Evolutionary conservation across 208 protist species (phyloP), one percentile per base, ranked within the genome.

Genomic region (Acanthamoeba triangularis): DNA sequence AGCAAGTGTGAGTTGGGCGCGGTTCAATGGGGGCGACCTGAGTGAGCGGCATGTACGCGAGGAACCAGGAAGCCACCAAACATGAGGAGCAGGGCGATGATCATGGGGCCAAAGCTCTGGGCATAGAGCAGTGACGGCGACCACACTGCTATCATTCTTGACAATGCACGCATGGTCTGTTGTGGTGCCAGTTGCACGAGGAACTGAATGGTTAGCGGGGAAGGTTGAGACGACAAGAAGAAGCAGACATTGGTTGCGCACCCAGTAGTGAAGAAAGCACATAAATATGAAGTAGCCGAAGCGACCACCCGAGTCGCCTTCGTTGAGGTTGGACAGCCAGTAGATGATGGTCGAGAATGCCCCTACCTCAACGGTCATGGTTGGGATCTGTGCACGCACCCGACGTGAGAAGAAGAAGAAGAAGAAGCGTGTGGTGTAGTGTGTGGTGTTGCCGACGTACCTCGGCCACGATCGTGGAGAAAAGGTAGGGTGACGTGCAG

Each of bases 41-140:
- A 18, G 49, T 54, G 49, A 11, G 49, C 14, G 49, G 49, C 7
- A 18, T 8, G 54, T 54, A 90, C 92, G 25, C 59, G 49, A 30
- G 65, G 92, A 1, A 95, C 33, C 28, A 95, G 92, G 93, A 69
- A 95, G 37, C 92, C 92, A 63, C n/a, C 49, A 63, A 95, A 90
- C 49, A 95, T 41, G 11, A 95, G 30, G 20, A 95, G 69, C 65
- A 95, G 18, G 37, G 74, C 72, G 35, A 67, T 65, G 11, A 84
- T 25, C 6, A 74, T 87, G 28, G 92, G 92, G 2, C 72, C 92
- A 61, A 95, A 54, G 72, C 52, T 88, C 20, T 95, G 44, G 13
- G 92, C 92, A 61, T 67, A 49, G 25, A 95, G 90, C 28, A 94
- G 90, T 11, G 90, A 94, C 10, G 90, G 90, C 18, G 90, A 94